Evolutionary conservation across 2,329 filamentous ascomycete genomes (phyloP).

Genomic region (Colletotrichum neosansevieriae): DNA sequence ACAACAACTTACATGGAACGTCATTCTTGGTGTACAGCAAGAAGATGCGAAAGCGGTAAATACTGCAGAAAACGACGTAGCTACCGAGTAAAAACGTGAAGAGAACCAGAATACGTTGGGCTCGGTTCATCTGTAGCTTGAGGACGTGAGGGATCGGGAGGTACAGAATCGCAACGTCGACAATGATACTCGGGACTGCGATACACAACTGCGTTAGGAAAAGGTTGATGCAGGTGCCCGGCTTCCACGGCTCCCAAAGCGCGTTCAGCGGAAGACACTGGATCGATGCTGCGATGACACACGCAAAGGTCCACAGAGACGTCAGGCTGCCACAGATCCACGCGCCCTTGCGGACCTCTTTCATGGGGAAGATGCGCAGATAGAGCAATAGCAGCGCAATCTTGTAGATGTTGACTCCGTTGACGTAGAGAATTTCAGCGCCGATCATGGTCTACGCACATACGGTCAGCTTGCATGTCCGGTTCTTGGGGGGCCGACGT

Average conservation of each 20-base stretch:
- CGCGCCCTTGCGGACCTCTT: constrained; percentile 43
- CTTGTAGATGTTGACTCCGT: constrained; percentile 46
- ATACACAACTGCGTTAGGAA: constrained; percentile 34
- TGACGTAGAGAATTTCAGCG: constrained; percentile 37
- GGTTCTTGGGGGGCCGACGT: not conserved
- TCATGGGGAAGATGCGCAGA: constrained; percentile 54
- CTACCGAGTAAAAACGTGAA: constrained; percentile 36
- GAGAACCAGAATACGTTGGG: constrained; percentile 23
- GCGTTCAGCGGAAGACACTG: constrained; percentile 27
- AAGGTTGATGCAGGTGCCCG: constrained; percentile 33
- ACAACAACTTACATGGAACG: constrained; percentile 16
- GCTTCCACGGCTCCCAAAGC: constrained; percentile 37
- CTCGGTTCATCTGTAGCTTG: constrained; percentile 33
- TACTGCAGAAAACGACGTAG: constrained; percentile 33
- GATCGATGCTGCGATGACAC: constrained; percentile 30
- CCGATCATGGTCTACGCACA: constrained; percentile 25
- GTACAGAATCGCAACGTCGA: constrained; percentile 36
- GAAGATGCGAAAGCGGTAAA: constrained; percentile 34
- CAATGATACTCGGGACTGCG: constrained; percentile 32
- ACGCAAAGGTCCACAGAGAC: constrained; percentile 25
- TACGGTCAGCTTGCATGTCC: not conserved
- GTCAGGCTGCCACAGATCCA: constrained; percentile 34
- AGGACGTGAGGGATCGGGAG: constrained; percentile 34
- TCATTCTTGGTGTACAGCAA: constrained; percentile 29
- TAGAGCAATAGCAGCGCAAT: constrained; percentile 57